Evolutionary conservation across 768 basidiomycete genomes (phyloP), one percentile per base, ranked within the genome.

Genomic region (Boletus vinaceobasis): DNA sequence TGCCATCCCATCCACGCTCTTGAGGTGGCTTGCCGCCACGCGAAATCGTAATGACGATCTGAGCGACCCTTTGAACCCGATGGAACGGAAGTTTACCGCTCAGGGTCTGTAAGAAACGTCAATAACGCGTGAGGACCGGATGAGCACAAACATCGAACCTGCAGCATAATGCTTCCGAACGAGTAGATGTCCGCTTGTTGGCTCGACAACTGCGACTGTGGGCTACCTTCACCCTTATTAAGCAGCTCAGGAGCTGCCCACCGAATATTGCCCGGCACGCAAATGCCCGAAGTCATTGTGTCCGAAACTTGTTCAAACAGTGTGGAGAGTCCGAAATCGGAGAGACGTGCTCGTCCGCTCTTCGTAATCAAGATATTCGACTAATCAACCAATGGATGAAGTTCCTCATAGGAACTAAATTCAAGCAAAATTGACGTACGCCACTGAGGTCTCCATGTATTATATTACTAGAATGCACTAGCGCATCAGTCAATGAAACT

Each of bases 391-490:
- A 32, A 42, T 1, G 0, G 14, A 50, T 63, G 14, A 65, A 43
- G 7, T 10, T 33, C 32, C 29, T 4, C 3, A 4, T 35, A 39
- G 8, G 14, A 27, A 38, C 8, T 11, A 7, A 11, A 46, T 32
- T 33, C 14, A n/a, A 23, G 21, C 0, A 27, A 5, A 29, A 32
- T 17, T 11, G 14, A 68, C 61, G 4, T 46, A 59, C 77, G 9
- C 73, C 69, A 55, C 75, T 75, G 17, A 78, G 45, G 43, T 78
- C 77, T 4, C 77, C 75, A 29, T 78, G 77, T 23, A 74, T 63
- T 23, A 65, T 15, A n/a, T 55, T 27, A 67, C 55, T 44, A 14
- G 60, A 36, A 42, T 64, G 63, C 47, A 68, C 63, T 70, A 50
- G 35, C 4, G 4, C 29, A 40, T 37, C 21, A 19, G 46, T 57